Base-by-base conservation (phyloP, 176 grass and related monocot genomes). In the Puya raimondii region DNA sequence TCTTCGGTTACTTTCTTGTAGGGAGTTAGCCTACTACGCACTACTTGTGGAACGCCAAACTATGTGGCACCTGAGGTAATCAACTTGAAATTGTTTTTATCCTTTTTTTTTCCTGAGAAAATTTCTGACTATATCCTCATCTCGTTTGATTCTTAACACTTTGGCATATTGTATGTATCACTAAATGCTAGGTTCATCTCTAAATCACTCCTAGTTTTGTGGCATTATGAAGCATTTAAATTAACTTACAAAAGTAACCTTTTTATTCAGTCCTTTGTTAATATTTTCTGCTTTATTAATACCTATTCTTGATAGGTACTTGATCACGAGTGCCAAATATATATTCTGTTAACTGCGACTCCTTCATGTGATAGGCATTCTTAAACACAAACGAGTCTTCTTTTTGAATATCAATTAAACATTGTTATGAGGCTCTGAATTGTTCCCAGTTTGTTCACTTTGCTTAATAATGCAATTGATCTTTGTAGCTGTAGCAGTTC, bases 21-120 rank as follows among this genome's bases (percentile, higher is more conserved):
- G 94, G 89, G 86, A 77, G 78, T 73, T 64, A 68, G 68, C 48
- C 71, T 97, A 76, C 65, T 97, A 64, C 86, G 66, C 53, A 92
- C 94, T 59, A 97, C 94, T 33, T 97, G 94, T 90, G 94, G 94
- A 77, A 97, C 94, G 16, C 94, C 94, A 9, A 97, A 97, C 74
- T 97, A 97, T 97, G 94, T 97, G 67, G 94, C 94, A 83, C 89
- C 94, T 51, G 94, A 97, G 89, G 94, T 97, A 81, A 23, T 57
- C 59, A 69, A 10, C 47, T 13, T 61, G n/a, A 8, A 49, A 26
- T 69, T 47, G 69, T 11, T 52, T 23, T 51, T 0, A 42, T 5
- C 6, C 6, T 42, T 42, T 42, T 5, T 42, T 42, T 42, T 42
- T 42, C 1, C 33, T 42, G 33, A 42, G 33, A 42, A 42, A 8